Base-by-base conservation (phyloP, 2,329 filamentous ascomycete species). In the Rutstroemia sp. region DNA sequence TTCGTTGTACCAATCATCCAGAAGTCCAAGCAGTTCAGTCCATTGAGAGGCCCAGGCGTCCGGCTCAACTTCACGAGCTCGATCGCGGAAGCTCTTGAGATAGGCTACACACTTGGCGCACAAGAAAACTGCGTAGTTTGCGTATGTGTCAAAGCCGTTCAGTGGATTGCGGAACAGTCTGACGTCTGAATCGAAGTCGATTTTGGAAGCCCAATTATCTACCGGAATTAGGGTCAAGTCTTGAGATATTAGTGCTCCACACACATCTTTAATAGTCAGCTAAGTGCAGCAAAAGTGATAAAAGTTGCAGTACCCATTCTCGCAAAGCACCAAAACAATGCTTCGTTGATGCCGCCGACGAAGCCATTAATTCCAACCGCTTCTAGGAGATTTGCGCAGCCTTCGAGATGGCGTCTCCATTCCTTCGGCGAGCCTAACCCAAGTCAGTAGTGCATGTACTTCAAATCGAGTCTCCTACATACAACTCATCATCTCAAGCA, bases 301-400 rank as follows among this genome's bases (percentile, higher is more conserved):
- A 70, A 76, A 70, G 76, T 19, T 23, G 8, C 44, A n/a, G 19
- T 46, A 46, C 44, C 19, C 77, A 80, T 80, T 7, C 77, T 71
- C 0, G 76, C 77, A 65, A 79, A 80, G 55, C 76, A 78, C 78
- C 78, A 80, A 57, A 80, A 80, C 0, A 80, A 65, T 1, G 77
- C 76, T 61, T 79, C 73, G 16, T 78, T 71, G 2, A 77, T 69
- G 3, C 76, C 75, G 0, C 76, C 76, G 0, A 73, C 73, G 57
- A 79, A 78, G 0, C 78, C 77, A 59, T 78, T 75, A 42, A 79
- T 77, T 0, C 73, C 75, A 3, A 76, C 73, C 0, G 77, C 73
- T 60, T 78, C 72, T 60, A 80, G 75, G 0, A 80, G 65, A 51
- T 73, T 74, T 4, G 78, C 76, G 58, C 77, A 80, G 0, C 77